Base-by-base conservation (phyloP, 1,284 basidiomycete genomes). In the Wolfiporia cocos region DNA sequence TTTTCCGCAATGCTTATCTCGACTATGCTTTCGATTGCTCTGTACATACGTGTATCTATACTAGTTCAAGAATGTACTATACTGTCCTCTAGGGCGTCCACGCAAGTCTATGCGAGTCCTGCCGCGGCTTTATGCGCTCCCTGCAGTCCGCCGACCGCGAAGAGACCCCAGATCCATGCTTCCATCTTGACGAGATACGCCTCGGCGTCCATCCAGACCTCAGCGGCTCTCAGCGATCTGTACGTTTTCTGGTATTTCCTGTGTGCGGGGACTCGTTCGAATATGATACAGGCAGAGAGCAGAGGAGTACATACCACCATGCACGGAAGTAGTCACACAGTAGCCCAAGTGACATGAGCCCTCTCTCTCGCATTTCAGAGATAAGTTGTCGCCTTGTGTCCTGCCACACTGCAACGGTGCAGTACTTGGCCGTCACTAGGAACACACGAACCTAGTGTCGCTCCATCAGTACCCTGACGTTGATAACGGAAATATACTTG, bases 361-460 rank as follows among this genome's bases (percentile, higher is more conserved):
- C 78, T 21, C 64, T 63, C 30, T 67, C 62, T 39, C 70, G 63
- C 65, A 82, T 69, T 48, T 62, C 54, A 42, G 69, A 62, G 42
- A 72, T 62, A 5, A 81, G 52, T 11, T 70, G 69, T 42, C 72
- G 68, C 52, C 73, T 72, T 45, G 95, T 91, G 56, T 89, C 86
- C 51, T 78, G 70, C 84, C 92, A 96, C 2, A 93, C 86, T 29
- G 92, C 81, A 17, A 70, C 71, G 36, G 84, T 76, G 62, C 95
- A 98, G 63, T 91, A 96, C 54, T 91, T 86, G 0, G 93, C 93
- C 5, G 89, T 86, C 47, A 98, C 88, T 30, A 98, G 63, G 63
- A 97, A 99, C 55, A 96, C 81, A 10, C 93, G 85, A 47, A 82
- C 70, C 75, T 87, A 43, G 11, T 22, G 23, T 9, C 36, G 35